Percentiles rank a stretch among this genome's conserved stretches.
Conservation (phyloP, 208 protist species). For the Crithidia fasciculata region DNA sequence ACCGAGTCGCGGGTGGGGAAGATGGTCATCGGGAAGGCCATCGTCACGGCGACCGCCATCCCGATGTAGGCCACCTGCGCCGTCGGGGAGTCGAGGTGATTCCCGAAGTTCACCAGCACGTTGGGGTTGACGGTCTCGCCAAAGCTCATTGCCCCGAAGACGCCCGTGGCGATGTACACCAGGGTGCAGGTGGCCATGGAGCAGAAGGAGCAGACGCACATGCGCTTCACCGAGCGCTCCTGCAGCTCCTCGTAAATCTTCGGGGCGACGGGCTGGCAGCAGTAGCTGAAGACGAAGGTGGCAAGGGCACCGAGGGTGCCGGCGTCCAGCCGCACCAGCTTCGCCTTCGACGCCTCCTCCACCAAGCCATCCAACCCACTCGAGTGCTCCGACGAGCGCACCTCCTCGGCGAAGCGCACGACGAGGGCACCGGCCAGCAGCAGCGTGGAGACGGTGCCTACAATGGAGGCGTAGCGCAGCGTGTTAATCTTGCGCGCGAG, state of each 20-base stretch:
- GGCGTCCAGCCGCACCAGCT: constrained; percentile 37
- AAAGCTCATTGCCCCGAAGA: constrained; percentile 75
- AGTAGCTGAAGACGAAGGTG: constrained; percentile 82
- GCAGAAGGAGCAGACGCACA: constrained; percentile 58
- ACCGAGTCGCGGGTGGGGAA: constrained; percentile 81
- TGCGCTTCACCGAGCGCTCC: constrained; percentile 45
- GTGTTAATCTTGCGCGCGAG: constrained; percentile 67
- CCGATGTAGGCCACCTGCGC: constrained; percentile 69
- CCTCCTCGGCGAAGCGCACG: constrained; percentile 28
- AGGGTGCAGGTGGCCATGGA: constrained; percentile 69
- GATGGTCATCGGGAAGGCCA: constrained; percentile 87
- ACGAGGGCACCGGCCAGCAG: constrained; percentile 58
- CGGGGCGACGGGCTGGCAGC: constrained; percentile 82
- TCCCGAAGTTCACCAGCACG: constrained; percentile 76
- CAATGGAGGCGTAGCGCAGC: constrained; percentile 76
- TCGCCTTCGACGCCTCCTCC: constrained; percentile 9
- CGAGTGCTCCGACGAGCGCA: neutral
- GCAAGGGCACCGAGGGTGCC: constrained; percentile 52
- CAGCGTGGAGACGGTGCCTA: constrained; percentile 65
- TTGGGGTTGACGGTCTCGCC: constrained; percentile 63
- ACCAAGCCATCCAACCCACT: neutral
- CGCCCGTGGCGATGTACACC: constrained; percentile 70
- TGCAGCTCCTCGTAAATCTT: constrained; percentile 79
- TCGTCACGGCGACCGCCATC: constrained; percentile 75
- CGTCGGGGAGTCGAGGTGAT: constrained; percentile 48